phyloP scores from a whole-genome alignment of 805 yeast species.

The Diddensiella transvaalensis region DNA sequence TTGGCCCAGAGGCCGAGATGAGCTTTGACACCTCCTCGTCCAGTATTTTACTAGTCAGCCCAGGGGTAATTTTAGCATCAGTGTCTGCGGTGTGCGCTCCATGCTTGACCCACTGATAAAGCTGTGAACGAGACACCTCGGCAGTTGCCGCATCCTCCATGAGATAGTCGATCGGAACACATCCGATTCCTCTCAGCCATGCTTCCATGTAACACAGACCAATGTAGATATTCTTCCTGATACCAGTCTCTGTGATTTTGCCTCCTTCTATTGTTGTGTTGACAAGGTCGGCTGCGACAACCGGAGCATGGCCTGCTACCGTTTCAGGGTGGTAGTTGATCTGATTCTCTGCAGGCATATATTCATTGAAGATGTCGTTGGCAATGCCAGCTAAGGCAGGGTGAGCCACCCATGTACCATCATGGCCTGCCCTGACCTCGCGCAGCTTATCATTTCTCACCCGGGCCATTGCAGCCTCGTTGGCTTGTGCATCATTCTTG shows the following conservation, averaged over 20 bases:
- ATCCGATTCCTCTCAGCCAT: conserved; percentile 65
- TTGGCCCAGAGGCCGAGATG: conserved; percentile 41
- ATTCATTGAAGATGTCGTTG: conserved; percentile 59
- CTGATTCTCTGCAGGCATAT: conserved; percentile 70
- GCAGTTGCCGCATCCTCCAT: conserved; percentile 80
- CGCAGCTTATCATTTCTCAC: conserved; percentile 62
- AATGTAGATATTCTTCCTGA: conserved; percentile 55
- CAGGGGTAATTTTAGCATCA: conserved; percentile 49
- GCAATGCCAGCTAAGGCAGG: conserved; percentile 65
- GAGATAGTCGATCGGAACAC: conserved; percentile 67
- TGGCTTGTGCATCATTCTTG: conserved; percentile 55
- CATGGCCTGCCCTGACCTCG: conserved; percentile 64
- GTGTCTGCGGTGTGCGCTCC: conserved; percentile 46
- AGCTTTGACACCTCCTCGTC: conserved; percentile 53
- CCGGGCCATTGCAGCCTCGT: conserved; percentile 57
- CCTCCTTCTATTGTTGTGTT: conserved; percentile 56
- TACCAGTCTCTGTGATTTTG: conserved; percentile 57
- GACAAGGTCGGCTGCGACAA: conserved; percentile 55
- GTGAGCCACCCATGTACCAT: conserved; percentile 75
- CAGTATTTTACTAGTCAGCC: conserved; percentile 45
- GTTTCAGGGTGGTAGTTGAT: conserved; percentile 46
- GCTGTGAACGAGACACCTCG: conserved; percentile 64
- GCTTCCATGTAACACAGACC: conserved; percentile 68
- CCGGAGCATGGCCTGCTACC: conserved; percentile 41
- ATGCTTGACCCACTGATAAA: conserved; percentile 70